Evolutionary conservation across 257 asterid genomes (phyloP).

Genomic region (Buddleja alternifolia): DNA sequence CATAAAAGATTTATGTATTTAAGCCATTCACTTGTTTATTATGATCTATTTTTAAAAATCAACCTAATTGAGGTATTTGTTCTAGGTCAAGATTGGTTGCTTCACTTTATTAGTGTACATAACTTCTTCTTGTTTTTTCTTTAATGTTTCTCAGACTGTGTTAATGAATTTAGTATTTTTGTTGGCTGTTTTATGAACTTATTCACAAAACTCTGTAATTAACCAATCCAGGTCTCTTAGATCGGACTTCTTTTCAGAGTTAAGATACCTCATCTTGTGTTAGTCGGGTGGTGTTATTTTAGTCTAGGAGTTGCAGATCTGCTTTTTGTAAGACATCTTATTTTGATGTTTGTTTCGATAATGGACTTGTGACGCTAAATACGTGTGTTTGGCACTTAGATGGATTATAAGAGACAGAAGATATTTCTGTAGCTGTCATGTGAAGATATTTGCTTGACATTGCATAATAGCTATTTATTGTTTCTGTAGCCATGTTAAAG

Average conservation of each 20-base stretch:
- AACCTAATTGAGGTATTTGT: neutral
- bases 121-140: too few species aligned
- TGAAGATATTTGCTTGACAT: neutral
- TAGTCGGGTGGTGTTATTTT: neutral
- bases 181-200: neutral
- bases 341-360: neutral
- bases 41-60: too few species aligned
- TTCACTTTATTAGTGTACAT: neutral
- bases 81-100: neutral
- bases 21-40: too few species aligned
- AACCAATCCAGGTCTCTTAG: neutral
- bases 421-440: constrained; percentile 6
- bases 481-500: neutral
- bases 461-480: neutral
- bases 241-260: neutral
- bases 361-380: neutral
- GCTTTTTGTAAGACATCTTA: neutral
- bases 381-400: neutral
- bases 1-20: neutral
- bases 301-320: neutral
- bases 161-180: neutral
- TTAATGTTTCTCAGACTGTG: neutral
- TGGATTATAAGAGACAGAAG: constrained; percentile 7
- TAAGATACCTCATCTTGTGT: neutral
- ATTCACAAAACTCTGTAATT: neutral